phyloP scores from a whole-genome alignment of 2,329 filamentous ascomycete species.

The Penicillium sp. region DNA sequence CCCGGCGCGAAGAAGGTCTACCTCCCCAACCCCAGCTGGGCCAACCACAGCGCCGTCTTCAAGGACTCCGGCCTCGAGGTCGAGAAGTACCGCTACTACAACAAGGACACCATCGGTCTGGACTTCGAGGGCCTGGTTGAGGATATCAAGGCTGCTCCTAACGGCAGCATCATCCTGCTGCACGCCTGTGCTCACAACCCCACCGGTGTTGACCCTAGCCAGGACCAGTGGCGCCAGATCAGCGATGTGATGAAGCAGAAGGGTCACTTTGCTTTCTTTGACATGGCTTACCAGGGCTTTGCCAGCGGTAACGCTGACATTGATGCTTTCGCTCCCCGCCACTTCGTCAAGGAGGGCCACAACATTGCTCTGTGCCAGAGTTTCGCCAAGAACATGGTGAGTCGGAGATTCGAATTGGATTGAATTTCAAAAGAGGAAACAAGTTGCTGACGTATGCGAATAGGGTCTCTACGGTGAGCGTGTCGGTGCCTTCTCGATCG shows the following conservation, averaged over 20 bases:
- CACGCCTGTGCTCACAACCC: conserved; percentile 98
- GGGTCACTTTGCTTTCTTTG: conserved; percentile 93
- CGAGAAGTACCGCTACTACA: conserved; percentile 97
- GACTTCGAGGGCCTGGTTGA: conserved; percentile 93
- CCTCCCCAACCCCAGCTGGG: conserved; percentile 94
- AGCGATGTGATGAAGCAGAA: conserved; percentile 80
- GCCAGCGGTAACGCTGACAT: conserved; percentile 87
- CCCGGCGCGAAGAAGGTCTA: conserved; percentile 92
- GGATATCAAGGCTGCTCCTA: conserved; percentile 85
- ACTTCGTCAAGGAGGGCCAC: conserved; percentile 93
- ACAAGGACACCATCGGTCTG: conserved; percentile 96
- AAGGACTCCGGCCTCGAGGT: conserved; percentile 87
- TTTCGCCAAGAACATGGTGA: conserved; percentile 98
- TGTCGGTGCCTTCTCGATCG: conserved; percentile 92
- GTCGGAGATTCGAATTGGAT: conserved; percentile 15
- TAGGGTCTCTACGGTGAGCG: conserved; percentile 97
- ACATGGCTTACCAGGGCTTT: conserved; percentile 99
- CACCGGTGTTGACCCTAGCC: conserved; percentile 89
- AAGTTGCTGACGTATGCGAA: conserved; percentile 1
- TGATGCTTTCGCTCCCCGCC: conserved; percentile 88
- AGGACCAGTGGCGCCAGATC: conserved; percentile 90
- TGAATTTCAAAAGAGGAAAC: no score
- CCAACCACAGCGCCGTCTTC: conserved; percentile 97
- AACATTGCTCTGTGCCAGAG: conserved; percentile 85
- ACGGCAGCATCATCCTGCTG: conserved; percentile 85